Evolutionary conservation across 345 rosid species (phyloP), one percentile per base, ranked within the genome.

Genomic region (Toxicodendron radicans): DNA sequence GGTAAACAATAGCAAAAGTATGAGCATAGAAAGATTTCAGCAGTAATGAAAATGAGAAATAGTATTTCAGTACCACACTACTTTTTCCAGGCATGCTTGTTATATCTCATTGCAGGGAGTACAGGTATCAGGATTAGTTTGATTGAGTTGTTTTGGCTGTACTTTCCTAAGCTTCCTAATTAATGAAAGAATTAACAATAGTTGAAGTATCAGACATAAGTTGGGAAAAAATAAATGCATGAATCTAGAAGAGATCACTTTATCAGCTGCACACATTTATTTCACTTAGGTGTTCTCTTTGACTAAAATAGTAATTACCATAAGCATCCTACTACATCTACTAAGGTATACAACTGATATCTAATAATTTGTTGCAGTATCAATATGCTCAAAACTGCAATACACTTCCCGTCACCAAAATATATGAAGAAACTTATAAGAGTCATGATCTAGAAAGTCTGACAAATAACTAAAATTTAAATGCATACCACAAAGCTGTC

Each of bases 401-500:
- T 30, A 38, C n/a, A 10, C 32, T 16, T 24, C 49, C 66, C 33
- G 18, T 21, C 32, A 43, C 20, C 56, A 51, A n/a, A 43, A 73
- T 62, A 33, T 76, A 59, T 8, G 24, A 2, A 79, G 74, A 60
- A 58, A 56, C 46, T 24, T n/a, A 60, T 23, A 48, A 24, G n/a
- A 60, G 65, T 51, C 32, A 49, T 32, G 52, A 48, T 23, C 48
- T 20, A 57, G 64, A 66, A 62, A 48, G 38, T 20, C 10, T 20
- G 14, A 57, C 46, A 52, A 75, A 30, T 23, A 5, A 24, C 71
- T 38, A 51, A 69, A 66, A 68, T 59, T 70, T 21, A 74, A 62
- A 73, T 49, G 63, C 88, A 32, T 84, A 95, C 99, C 97, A 95
- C 84, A 75, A 95, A 95, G 88, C 95, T 95, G 83, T 95, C 99